Percentiles rank a stretch among this genome's conserved stretches.
These are phyloP conservation scores for Trichoderma cornu-damae DNA, from an alignment of 2,329 filamentous ascomycete genomes.

Conservation along the genomic window DNA sequence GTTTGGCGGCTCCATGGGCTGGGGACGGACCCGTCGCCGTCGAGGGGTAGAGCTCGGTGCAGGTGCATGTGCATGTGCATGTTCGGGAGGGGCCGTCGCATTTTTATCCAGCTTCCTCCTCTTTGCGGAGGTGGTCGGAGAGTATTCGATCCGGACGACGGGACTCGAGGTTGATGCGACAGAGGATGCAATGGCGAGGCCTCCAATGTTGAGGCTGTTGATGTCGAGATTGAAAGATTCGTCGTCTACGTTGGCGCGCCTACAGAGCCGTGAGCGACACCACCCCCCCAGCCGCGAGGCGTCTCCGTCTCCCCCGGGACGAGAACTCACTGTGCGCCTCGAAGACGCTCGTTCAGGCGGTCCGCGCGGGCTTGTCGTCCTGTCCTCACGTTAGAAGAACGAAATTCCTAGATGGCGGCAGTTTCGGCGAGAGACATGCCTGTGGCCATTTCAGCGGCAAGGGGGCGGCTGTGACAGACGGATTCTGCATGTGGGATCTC, in stretches of 20 bases:
- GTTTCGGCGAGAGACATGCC: slow-evolving; percentile 25
- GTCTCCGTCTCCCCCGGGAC: background rate
- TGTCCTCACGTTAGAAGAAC: slow-evolving; percentile 17
- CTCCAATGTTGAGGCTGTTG: slow-evolving; percentile 35
- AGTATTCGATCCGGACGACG: slow-evolving; percentile 22
- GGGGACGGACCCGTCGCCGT: slow-evolving; percentile 23
- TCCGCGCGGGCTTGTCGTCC: slow-evolving; percentile 51
- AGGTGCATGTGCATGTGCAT: background rate
- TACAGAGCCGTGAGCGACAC: slow-evolving; percentile 25
- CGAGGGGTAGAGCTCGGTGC: slow-evolving; percentile 9
- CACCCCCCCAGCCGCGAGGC: background rate
- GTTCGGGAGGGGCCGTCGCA: slow-evolving; percentile 6
- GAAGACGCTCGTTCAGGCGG: slow-evolving; percentile 59
- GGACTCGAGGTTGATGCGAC: slow-evolving; percentile 30
- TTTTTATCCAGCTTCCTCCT: slow-evolving; percentile 35
- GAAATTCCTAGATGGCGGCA: background rate
- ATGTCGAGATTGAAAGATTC: slow-evolving; percentile 54
- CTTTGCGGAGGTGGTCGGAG: slow-evolving; percentile 47
- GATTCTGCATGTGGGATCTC: slow-evolving; percentile 17
- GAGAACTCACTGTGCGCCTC: slow-evolving; percentile 55
- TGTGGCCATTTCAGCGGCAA: slow-evolving; percentile 32
- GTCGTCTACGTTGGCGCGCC: slow-evolving; percentile 52
- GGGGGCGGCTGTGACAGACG: background rate
- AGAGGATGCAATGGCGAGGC: slow-evolving; percentile 21
- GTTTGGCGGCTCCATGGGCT: slow-evolving; percentile 25